Evolutionary conservation across 257 asterid genomes (phyloP).

Genomic region (Craterostigma plantagineum): DNA sequence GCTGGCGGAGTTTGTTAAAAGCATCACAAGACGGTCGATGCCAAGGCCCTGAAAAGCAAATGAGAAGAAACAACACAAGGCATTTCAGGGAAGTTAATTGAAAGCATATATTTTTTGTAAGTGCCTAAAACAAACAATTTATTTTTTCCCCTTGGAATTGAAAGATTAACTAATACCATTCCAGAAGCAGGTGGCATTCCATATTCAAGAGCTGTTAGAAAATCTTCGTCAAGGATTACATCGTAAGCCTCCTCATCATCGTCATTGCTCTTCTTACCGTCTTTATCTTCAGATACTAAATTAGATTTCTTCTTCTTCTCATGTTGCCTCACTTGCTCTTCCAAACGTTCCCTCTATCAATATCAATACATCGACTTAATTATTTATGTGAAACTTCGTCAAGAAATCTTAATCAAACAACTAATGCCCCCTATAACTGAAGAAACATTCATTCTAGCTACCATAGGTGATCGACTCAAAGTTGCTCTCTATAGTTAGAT

Average conservation of each 20-base stretch:
- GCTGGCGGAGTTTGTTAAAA: slow-evolving; percentile 8
- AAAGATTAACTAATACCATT: slow-evolving; percentile 57
- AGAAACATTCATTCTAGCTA: not conserved
- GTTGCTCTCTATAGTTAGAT: too few species aligned
- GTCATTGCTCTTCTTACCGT: slow-evolving; percentile 11
- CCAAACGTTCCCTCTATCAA: slow-evolving; percentile 64
- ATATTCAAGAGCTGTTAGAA: slow-evolving; percentile 79
- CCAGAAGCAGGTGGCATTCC: slow-evolving; percentile 99
- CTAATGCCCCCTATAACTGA: too few species aligned
- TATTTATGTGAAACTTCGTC: not conserved
- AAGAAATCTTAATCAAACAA: too few species aligned
- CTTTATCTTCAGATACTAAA: slow-evolving; percentile 13
- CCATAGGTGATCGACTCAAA: too few species aligned
- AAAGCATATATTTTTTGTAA: not conserved
- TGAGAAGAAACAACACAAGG: not conserved
- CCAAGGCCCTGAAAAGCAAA: slow-evolving; percentile 66
- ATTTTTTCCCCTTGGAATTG: too few species aligned
- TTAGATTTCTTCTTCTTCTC: slow-evolving; percentile 44
- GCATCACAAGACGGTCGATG: slow-evolving; percentile 65
- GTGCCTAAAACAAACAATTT: not conserved
- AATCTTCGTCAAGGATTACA: slow-evolving; percentile 82
- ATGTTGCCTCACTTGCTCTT: slow-evolving; percentile 90
- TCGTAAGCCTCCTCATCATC: slow-evolving; percentile 55
- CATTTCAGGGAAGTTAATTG: not conserved
- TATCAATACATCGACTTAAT: not conserved